A percentile compares a stretch with the other conserved stretches of the same genome.
Conservation (phyloP, 2,329 filamentous ascomycete species). For the Teratosphaeria viscida region DNA sequence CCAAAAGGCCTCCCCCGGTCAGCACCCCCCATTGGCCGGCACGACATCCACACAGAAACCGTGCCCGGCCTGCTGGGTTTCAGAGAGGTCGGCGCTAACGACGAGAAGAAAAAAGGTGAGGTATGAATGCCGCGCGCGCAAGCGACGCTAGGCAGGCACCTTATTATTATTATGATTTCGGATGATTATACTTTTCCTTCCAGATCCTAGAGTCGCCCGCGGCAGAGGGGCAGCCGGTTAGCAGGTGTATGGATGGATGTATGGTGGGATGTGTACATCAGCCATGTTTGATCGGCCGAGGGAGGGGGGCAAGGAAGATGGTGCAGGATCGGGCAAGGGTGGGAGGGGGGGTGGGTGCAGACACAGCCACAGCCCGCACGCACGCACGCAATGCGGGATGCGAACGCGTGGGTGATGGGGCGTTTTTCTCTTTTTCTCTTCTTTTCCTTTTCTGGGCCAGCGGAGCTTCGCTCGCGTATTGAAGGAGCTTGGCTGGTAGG, state of each 20-base stretch:
- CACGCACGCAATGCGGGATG: background rate
- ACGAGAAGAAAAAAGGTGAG: background rate
- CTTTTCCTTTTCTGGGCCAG: background rate
- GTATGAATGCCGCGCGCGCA: background rate
- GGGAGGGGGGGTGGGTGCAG: background rate
- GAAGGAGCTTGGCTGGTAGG: background rate
- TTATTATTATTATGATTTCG: conserved; percentile 4
- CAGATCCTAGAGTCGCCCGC: conserved; percentile 62
- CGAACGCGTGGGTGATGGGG: background rate
- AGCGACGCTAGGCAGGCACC: background rate
- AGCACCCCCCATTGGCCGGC: background rate
- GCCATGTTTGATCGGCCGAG: no score
- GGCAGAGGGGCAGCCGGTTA: background rate
- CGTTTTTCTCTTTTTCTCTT: no score
- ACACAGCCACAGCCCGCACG: background rate
- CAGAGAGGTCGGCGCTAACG: background rate
- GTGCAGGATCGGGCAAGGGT: no score
- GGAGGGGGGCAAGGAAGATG: no score
- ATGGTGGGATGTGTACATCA: no score
- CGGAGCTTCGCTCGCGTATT: background rate
- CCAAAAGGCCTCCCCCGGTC: background rate
- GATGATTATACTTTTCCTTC: conserved; percentile 77
- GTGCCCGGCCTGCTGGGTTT: background rate
- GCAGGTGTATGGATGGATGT: background rate
- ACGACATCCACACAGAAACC: background rate